These are phyloP conservation scores for Medicago ruthenica DNA, from an alignment of 306 rosid species.

Conservation along the genomic window DNA sequence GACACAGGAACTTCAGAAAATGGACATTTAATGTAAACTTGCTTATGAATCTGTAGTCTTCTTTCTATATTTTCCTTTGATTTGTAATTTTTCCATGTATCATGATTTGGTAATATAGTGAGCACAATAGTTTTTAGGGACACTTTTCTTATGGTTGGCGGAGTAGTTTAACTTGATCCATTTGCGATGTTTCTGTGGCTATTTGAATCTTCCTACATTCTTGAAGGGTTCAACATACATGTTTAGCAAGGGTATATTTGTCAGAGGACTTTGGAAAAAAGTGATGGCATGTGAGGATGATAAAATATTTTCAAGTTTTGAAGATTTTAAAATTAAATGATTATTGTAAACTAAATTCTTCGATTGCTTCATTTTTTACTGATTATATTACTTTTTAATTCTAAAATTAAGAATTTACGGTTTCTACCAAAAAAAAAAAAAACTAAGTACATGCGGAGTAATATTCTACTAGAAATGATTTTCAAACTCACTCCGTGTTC, in stretches of 20 bases:
- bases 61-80: constrained; percentile 19
- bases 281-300: background rate
- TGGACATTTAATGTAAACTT: constrained; percentile 40
- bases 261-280: background rate
- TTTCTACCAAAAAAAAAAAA: no score
- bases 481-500: no score
- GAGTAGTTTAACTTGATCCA: background rate
- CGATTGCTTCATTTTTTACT: background rate
- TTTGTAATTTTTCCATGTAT: background rate
- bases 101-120: constrained; percentile 31
- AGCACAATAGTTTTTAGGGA: constrained; percentile 3
- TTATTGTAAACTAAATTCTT: background rate
- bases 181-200: background rate
- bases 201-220: background rate
- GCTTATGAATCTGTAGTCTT: background rate
- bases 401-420: background rate
- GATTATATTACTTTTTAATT: background rate
- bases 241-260: background rate
- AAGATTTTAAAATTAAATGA: background rate
- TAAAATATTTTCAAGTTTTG: background rate
- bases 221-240: background rate
- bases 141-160: background rate
- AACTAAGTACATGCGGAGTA: no score
- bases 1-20: constrained; percentile 54
- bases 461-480: no score